Evolutionary conservation across 1,139 yeast genomes (phyloP).

Genomic region (Candida pseudocylindracea): DNA sequence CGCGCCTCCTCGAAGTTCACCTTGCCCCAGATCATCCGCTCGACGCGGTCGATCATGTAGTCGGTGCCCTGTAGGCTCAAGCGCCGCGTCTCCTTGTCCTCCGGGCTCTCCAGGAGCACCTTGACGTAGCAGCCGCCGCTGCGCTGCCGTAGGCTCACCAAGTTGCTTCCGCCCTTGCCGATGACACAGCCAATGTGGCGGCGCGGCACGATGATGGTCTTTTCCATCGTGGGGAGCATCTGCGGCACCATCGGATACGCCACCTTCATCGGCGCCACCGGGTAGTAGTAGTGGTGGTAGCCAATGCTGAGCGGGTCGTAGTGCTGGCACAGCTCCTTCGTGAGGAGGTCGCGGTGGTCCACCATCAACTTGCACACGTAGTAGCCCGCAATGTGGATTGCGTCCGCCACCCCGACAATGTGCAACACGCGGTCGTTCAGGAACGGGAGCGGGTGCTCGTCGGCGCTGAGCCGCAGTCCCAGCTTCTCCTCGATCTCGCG

Average conservation of each 20-base stretch:
- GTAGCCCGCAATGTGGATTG: slow-evolving; percentile 67
- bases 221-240: slow-evolving; percentile 3
- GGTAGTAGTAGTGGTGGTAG: slow-evolving; percentile 6
- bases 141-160: slow-evolving; percentile 5
- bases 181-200: slow-evolving; percentile 66
- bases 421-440: slow-evolving; percentile 64
- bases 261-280: slow-evolving; percentile 1
- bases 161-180: slow-evolving; percentile 72
- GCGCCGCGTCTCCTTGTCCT: too few relatives aligned
- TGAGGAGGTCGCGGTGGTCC: slow-evolving; percentile 32
- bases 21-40: too few relatives aligned
- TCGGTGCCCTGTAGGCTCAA: too few relatives aligned
- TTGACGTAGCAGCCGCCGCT: too few relatives aligned
- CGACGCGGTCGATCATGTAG: too few relatives aligned
- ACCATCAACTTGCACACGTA: slow-evolving; percentile 46
- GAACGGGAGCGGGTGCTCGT: slow-evolving; percentile 50
- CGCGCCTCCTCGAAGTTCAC: too few relatives aligned
- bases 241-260: background rate
- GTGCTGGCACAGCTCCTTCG: slow-evolving; percentile 27
- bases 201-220: slow-evolving; percentile 41
- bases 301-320: slow-evolving; percentile 42
- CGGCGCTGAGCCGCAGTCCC: slow-evolving; percentile 62
- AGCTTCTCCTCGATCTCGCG: slow-evolving; percentile 70
- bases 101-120: too few relatives aligned
- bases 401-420: slow-evolving; percentile 68